Conservation (phyloP, 805 yeast species). For the Candida sakaeoensis region DNA sequence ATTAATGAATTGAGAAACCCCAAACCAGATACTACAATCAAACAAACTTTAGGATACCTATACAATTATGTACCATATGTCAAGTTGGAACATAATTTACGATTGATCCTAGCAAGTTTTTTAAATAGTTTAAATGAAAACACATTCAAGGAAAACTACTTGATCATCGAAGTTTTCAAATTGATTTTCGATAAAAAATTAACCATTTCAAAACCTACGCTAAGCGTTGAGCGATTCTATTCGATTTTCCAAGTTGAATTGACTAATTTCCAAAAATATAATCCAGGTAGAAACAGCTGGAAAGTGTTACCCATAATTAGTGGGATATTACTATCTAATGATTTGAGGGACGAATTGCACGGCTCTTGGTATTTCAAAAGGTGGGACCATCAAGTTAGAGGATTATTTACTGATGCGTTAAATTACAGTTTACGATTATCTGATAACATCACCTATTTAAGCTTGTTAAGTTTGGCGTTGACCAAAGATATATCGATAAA, state of each 20-base stretch:
- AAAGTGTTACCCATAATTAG: slow-evolving; percentile 45
- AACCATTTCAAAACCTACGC: slow-evolving; percentile 45
- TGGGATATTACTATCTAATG: slow-evolving; percentile 41
- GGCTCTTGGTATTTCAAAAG: slow-evolving; percentile 32
- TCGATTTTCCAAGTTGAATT: slow-evolving; percentile 30
- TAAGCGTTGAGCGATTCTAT: slow-evolving; percentile 44
- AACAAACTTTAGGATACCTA: slow-evolving; percentile 41
- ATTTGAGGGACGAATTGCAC: slow-evolving; percentile 29
- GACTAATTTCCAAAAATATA: slow-evolving; percentile 25
- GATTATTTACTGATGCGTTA: slow-evolving; percentile 27
- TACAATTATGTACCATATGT: slow-evolving; percentile 50
- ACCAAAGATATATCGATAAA: slow-evolving; percentile 20
- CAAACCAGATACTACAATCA: slow-evolving; percentile 23
- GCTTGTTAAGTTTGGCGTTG: slow-evolving; percentile 34
- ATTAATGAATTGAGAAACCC: slow-evolving; percentile 45
- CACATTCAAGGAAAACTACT: slow-evolving; percentile 29
- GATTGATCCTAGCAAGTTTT: slow-evolving; percentile 41
- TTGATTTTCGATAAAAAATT: slow-evolving; percentile 43
- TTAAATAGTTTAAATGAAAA: slow-evolving; percentile 27
- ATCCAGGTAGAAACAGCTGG: slow-evolving; percentile 36
- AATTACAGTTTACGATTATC: slow-evolving; percentile 20
- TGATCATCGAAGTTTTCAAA: slow-evolving; percentile 47
- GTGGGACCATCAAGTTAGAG: slow-evolving; percentile 27
- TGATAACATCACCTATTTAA: slow-evolving; percentile 23
- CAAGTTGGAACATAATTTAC: slow-evolving; percentile 44